Base-by-base conservation (phyloP, 345 rosid genomes). In the Aegle marmelos region DNA sequence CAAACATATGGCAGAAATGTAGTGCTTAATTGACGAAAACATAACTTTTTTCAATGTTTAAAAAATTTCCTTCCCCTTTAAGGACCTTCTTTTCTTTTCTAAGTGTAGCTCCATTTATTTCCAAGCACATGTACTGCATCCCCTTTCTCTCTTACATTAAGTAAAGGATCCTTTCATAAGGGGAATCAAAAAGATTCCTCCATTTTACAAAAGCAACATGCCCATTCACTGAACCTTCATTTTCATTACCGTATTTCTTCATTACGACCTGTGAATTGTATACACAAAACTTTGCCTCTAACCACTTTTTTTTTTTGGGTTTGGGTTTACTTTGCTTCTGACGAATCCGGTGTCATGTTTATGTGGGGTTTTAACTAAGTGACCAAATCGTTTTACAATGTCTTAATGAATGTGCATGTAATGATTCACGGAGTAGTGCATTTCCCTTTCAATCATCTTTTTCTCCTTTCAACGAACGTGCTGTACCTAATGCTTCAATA, bases 401-500 rank as follows among this genome's bases (percentile, higher is more conserved):
- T 68, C 34, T 64, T 8, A 7, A 64, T 33, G 2, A 64, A 33
- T 7, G 22, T 6, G 33, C 17, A 30, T 10, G 34, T 37, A 28
- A 53, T 53, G 25, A 54, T 61, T 71, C 54, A 61, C 70, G 48
- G 41, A 6, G 30, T 48, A 11, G 50, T 66, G 72, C 68, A 37
- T 68, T 66, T 74, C 50, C 64, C 62, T 78, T 62, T 19, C 7
- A 74, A 74, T 28, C 65, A 34, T 27, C 48, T 58, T 76, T 73
- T 41, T 74, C 30, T 45, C 63, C 48, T 66, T 75, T 70, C 53
- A 61, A 37, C 72, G 76, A 62, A 75, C 61, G 78, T 70, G 79
- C 33, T 30, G 4, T 34, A 54, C 75, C 65, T 68, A 70, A 24
- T 30, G 27, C 77, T 80, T 79, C 79, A 84, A 79, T 77, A 65